Percentiles rank a stretch among this genome's conserved stretches.
Conservation (phyloP, 345 rosid genomes). For the Laguncularia racemosa region DNA sequence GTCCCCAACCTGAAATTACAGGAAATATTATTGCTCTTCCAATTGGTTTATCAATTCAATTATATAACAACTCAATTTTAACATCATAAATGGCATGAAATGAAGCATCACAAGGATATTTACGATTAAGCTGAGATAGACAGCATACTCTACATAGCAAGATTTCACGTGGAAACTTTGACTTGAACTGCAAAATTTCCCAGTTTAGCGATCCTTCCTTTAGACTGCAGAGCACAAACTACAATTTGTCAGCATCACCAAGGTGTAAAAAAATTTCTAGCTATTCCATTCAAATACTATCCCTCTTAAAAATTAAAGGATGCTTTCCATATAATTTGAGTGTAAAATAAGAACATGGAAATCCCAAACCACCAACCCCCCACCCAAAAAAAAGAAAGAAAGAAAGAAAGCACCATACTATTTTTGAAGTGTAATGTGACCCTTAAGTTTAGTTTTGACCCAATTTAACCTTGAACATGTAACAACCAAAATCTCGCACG, state of each 20-base stretch:
- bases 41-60: conserved; percentile 1
- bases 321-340: not conserved
- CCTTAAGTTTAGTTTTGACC: no score
- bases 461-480: no score
- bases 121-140: not conserved
- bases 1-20: conserved; percentile 68
- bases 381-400: no score
- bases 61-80: not conserved
- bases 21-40: conserved; percentile 5
- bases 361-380: not conserved
- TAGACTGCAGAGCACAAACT: conserved; percentile 44
- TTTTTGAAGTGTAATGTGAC: no score
- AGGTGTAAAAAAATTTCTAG: not conserved
- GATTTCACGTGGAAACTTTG: conserved; percentile 89
- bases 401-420: no score
- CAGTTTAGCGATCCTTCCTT: conserved; percentile 85
- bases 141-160: conserved; percentile 87
- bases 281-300: no score
- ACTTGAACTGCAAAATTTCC: conserved; percentile 93
- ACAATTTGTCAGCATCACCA: conserved; percentile 2
- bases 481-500: no score
- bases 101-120: not conserved
- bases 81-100: not conserved
- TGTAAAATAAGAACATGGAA: not conserved
- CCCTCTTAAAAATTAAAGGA: no score